Conservation (phyloP, 73 alveolate species). For the Stentor coeruleus region DNA sequence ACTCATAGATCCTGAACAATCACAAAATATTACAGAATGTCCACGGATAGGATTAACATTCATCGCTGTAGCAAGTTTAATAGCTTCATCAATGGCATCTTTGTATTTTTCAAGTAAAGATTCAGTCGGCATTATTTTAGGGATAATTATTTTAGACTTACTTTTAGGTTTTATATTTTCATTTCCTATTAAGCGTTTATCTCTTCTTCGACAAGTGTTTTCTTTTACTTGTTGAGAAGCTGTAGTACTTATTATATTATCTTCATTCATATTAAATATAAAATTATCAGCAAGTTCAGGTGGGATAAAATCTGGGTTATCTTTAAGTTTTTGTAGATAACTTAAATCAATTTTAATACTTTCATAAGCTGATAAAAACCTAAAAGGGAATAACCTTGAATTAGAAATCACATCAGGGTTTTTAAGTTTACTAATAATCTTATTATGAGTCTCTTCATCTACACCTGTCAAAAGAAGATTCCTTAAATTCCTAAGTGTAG, state of each 20-base stretch:
- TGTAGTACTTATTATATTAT: background rate
- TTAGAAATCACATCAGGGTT: conserved; percentile 23
- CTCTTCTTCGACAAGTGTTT: background rate
- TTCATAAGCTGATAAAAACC: conserved; percentile 33
- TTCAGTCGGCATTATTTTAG: conserved; percentile 8
- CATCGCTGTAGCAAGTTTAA: conserved; percentile 13
- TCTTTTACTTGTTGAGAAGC: background rate
- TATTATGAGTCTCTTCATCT: conserved; percentile 29
- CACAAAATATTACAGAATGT: background rate
- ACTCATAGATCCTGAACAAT: conserved; percentile 26
- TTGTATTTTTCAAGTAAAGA: conserved; percentile 14
- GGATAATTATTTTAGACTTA: background rate
- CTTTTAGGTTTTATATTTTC: background rate
- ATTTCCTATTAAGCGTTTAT: background rate
- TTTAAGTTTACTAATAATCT: conserved; percentile 25
- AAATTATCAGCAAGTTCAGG: background rate
- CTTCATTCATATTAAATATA: background rate
- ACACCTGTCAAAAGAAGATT: conserved; percentile 38
- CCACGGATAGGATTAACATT: conserved; percentile 16
- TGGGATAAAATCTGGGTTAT: background rate
- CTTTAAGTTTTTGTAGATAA: conserved; percentile 5
- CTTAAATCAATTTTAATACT: background rate
- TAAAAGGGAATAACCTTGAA: conserved; percentile 32
- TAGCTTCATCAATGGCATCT: conserved; percentile 15
- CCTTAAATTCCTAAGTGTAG: conserved; percentile 39